These are phyloP conservation scores for Ballota nigra DNA, from an alignment of 257 asterid genomes.

Conservation along the genomic window DNA sequence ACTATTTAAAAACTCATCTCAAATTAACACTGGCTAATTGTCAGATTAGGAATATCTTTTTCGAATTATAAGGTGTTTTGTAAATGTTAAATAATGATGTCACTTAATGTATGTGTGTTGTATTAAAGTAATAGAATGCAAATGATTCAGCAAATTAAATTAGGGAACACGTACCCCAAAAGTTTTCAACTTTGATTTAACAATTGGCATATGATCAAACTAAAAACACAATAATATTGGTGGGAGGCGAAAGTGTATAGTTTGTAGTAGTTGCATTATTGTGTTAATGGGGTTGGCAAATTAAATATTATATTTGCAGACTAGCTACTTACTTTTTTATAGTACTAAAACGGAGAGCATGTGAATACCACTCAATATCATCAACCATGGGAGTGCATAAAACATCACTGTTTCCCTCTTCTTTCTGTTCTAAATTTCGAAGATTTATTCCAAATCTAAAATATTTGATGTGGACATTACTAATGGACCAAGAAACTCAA, in stretches of 20 bases:
- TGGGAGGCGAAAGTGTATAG: background rate
- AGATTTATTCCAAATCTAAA: too few relatives aligned
- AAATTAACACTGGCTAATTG: too few relatives aligned
- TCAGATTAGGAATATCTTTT: too few relatives aligned
- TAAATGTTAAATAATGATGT: too few relatives aligned
- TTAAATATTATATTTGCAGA: background rate
- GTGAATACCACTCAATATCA: conserved; percentile 11
- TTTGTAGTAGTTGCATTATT: background rate
- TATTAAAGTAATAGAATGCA: too few relatives aligned
- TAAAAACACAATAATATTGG: background rate
- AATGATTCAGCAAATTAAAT: too few relatives aligned
- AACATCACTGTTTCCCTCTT: conserved; percentile 15
- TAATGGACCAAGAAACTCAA: too few relatives aligned
- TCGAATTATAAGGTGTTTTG: too few relatives aligned
- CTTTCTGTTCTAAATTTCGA: too few relatives aligned
- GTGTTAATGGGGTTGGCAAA: conserved; percentile 21
- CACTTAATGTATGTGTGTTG: too few relatives aligned
- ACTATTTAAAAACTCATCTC: too few relatives aligned
- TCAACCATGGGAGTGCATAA: conserved; percentile 23
- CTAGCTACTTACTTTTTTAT: background rate
- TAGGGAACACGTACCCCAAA: background rate
- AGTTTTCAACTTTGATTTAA: background rate
- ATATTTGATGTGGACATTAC: too few relatives aligned
- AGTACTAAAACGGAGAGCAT: conserved; percentile 18
- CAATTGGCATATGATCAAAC: background rate